Conservation (phyloP, 441 rosid genomes). For the Raphanus hybrid region DNA sequence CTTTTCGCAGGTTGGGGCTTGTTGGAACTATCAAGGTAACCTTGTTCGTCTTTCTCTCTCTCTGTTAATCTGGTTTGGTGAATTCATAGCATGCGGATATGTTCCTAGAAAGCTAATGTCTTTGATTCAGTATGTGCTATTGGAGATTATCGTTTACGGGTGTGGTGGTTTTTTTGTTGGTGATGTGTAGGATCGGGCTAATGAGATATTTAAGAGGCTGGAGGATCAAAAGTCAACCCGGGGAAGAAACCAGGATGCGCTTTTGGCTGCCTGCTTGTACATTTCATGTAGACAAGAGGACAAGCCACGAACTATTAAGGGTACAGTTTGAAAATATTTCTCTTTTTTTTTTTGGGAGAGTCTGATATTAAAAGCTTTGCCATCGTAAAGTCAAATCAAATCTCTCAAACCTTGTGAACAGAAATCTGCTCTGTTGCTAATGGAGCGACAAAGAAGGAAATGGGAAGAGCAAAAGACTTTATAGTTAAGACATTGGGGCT, state of each 20-base stretch:
- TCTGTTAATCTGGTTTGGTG: background rate
- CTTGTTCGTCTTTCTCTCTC: background rate
- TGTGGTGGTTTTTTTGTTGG: background rate
- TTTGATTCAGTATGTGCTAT: background rate
- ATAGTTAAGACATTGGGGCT: slow-evolving; percentile 87
- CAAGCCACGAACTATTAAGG: slow-evolving; percentile 95
- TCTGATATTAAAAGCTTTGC: slow-evolving; percentile 41
- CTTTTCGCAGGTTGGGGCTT: slow-evolving; percentile 77
- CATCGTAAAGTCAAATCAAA: slow-evolving; percentile 51
- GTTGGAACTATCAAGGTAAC: slow-evolving; percentile 91
- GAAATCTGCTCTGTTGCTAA: slow-evolving; percentile 97
- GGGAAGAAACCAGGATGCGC: slow-evolving; percentile 96
- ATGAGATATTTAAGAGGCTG: slow-evolving; percentile 88
- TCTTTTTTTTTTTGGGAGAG: slow-evolving; percentile 48
- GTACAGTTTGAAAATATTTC: slow-evolving; percentile 58
- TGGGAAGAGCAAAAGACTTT: slow-evolving; percentile 95
- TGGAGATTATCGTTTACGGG: background rate
- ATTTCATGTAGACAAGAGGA: slow-evolving; percentile 96
- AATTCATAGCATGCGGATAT: background rate
- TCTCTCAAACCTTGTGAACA: slow-evolving; percentile 63
- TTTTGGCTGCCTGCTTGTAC: slow-evolving; percentile 93
- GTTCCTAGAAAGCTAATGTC: too few relatives aligned
- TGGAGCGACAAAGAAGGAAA: slow-evolving; percentile 97
- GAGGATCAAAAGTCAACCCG: slow-evolving; percentile 95
- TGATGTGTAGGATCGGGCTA: slow-evolving; percentile 79